A percentile compares a stretch with the other conserved stretches of the same genome.
Evolutionary conservation across 1,139 yeast species (phyloP).

Genomic region (Hansenula lynferdii): DNA sequence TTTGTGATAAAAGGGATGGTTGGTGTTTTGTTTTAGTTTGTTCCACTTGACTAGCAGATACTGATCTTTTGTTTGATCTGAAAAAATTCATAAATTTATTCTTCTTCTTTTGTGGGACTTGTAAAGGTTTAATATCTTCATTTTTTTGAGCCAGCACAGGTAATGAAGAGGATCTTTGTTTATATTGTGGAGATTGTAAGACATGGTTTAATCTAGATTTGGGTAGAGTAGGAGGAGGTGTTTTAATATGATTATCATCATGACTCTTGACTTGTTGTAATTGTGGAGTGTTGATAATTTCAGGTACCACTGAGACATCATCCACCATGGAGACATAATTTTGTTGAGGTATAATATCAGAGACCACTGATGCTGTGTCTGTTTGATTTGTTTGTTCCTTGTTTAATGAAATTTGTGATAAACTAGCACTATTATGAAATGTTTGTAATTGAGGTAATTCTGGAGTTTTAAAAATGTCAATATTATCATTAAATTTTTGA

Average conservation of each 20-base stretch:
- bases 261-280: not conserved
- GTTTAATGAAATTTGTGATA: not conserved
- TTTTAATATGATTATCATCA: too few relatives aligned
- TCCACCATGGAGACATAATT: constrained; percentile 11
- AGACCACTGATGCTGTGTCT: not conserved
- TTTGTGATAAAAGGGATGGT: too few relatives aligned
- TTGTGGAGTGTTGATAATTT: constrained; percentile 9
- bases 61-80: constrained; percentile 22
- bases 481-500: constrained; percentile 1
- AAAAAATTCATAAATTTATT: constrained; percentile 31
- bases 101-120: constrained; percentile 24
- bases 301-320: constrained; percentile 7
- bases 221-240: constrained; percentile 8
- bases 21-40: constrained; percentile 21
- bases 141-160: constrained; percentile 10
- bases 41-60: constrained; percentile 12
- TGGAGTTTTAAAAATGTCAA: constrained; percentile 24
- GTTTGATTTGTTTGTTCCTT: too few relatives aligned
- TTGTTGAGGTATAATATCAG: too few relatives aligned
- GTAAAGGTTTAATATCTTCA: constrained; percentile 10
- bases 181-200: constrained; percentile 7
- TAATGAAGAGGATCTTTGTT: constrained; percentile 20
- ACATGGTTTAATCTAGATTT: constrained; percentile 3
- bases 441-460: constrained; percentile 10
- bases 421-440: not conserved